Percentiles rank a stretch among this genome's conserved stretches.
Conservation (phyloP, 805 yeast species). For the Kuraishia cidri region DNA sequence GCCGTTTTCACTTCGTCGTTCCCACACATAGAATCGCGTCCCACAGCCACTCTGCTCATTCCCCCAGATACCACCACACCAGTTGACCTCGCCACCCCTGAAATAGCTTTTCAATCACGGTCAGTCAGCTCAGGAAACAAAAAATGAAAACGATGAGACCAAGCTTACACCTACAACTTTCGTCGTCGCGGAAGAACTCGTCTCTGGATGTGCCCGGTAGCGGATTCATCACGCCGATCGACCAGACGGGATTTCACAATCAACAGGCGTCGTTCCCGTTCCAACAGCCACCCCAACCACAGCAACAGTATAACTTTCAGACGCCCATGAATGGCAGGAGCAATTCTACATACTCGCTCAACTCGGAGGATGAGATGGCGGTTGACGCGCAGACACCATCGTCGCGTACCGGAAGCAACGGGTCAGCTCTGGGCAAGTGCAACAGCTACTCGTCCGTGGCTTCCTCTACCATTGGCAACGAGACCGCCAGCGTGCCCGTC, state of each 20-base stretch:
- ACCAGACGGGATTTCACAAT: conserved; percentile 8
- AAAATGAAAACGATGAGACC: conserved; percentile 9
- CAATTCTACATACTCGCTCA: conserved; percentile 6
- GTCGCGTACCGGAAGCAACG: background rate
- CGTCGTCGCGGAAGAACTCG: conserved; percentile 7
- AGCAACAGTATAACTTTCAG: background rate
- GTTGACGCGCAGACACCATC: conserved; percentile 1
- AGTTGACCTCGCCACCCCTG: no score
- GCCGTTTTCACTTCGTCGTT: no score
- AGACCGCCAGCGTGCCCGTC: background rate
- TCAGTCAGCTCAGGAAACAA: no score
- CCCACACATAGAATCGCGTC: no score
- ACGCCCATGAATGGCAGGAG: conserved; percentile 3
- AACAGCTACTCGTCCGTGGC: conserved; percentile 3
- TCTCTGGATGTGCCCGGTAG: conserved; percentile 4
- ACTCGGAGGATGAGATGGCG: conserved; percentile 8
- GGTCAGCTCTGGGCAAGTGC: background rate
- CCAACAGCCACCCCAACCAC: no score
- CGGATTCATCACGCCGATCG: conserved; percentile 8
- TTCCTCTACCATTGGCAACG: conserved; percentile 1
- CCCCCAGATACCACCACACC: no score
- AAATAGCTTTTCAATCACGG: no score
- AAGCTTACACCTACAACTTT: conserved; percentile 6
- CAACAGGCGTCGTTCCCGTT: no score
- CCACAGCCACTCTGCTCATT: no score